A percentile compares a stretch with the other conserved stretches of the same genome.
Conservation (phyloP, 2,329 filamentous ascomycete species). For the Fusarium sp. region DNA sequence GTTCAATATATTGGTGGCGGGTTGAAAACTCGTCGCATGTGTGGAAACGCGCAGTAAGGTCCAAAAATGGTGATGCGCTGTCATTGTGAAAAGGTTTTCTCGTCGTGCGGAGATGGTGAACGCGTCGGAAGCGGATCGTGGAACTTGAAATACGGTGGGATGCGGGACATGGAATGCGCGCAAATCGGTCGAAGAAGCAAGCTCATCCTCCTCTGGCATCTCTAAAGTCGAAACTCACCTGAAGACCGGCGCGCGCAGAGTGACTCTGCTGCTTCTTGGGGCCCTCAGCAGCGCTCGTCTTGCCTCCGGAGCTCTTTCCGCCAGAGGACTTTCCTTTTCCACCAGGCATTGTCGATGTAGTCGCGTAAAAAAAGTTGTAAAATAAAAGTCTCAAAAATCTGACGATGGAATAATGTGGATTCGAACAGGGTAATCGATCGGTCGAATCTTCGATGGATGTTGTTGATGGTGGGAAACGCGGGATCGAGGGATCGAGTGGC, state of each 20-base stretch:
- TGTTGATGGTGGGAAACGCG: constrained; percentile 49
- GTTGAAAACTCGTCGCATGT: constrained; percentile 26
- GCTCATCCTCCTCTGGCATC: constrained; percentile 21
- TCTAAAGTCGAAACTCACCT: constrained; percentile 74
- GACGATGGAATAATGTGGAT: constrained; percentile 36
- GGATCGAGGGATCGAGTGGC: constrained; percentile 49
- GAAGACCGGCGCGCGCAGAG: constrained; percentile 93
- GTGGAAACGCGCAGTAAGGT: constrained; percentile 10
- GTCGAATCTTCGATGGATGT: constrained; percentile 46
- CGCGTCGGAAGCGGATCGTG: constrained; percentile 45
- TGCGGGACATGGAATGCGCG: constrained; percentile 48
- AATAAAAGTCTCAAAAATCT: constrained; percentile 36
- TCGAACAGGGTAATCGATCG: constrained; percentile 45
- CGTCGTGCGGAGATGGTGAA: constrained; percentile 45
- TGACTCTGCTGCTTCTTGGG: constrained; percentile 94
- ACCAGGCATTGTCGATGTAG: constrained; percentile 73
- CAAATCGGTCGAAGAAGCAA: constrained; percentile 42
- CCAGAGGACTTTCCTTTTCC: constrained; percentile 95
- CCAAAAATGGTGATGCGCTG: constrained; percentile 18
- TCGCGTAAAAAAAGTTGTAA: constrained; percentile 44
- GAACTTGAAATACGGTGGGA: constrained; percentile 44
- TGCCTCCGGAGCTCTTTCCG: constrained; percentile 89
- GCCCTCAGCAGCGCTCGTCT: constrained; percentile 74
- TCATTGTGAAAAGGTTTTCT: constrained; percentile 40
- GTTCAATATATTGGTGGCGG: constrained; percentile 22